Conservation (phyloP, 2,329 filamentous ascomycete species). For the Diaporthe sp. region DNA sequence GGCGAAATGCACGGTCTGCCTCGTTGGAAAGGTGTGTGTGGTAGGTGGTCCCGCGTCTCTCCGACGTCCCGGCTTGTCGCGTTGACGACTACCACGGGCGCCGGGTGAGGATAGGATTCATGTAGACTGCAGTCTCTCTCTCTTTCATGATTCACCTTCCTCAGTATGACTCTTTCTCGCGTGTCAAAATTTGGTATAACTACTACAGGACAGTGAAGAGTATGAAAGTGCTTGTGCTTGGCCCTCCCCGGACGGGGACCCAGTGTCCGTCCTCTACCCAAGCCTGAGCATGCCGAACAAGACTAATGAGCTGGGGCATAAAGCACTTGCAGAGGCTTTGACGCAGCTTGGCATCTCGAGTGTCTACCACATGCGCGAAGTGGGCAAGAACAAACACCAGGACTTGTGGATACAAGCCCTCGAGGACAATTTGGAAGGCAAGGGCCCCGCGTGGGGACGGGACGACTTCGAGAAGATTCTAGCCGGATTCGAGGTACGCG, state of each 20-base stretch:
- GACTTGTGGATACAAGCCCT: conserved; percentile 52
- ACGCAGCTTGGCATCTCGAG: conserved; percentile 48
- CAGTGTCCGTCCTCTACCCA: conserved; percentile 46
- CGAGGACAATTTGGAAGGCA: conserved; percentile 49
- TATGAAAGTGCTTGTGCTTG: conserved; percentile 53
- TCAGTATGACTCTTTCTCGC: background rate
- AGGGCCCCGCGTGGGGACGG: conserved; percentile 39
- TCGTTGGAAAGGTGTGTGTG: background rate
- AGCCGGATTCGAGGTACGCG: conserved; percentile 47
- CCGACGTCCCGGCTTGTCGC: conserved; percentile 15
- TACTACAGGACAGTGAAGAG: background rate
- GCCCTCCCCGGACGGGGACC: conserved; percentile 51
- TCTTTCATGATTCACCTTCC: too few relatives aligned
- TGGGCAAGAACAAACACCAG: conserved; percentile 50
- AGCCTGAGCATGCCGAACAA: conserved; percentile 10
- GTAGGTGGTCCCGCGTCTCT: background rate
- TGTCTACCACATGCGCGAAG: conserved; percentile 53
- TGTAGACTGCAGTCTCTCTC: background rate
- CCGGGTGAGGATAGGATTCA: background rate
- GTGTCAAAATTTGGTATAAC: background rate
- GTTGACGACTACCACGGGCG: background rate
- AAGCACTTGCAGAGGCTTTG: conserved; percentile 50
- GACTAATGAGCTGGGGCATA: background rate
- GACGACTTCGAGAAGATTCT: conserved; percentile 52
- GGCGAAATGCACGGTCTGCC: background rate